Evolutionary conservation across 805 yeast species (phyloP).

Genomic region (Candida glaebosa): DNA sequence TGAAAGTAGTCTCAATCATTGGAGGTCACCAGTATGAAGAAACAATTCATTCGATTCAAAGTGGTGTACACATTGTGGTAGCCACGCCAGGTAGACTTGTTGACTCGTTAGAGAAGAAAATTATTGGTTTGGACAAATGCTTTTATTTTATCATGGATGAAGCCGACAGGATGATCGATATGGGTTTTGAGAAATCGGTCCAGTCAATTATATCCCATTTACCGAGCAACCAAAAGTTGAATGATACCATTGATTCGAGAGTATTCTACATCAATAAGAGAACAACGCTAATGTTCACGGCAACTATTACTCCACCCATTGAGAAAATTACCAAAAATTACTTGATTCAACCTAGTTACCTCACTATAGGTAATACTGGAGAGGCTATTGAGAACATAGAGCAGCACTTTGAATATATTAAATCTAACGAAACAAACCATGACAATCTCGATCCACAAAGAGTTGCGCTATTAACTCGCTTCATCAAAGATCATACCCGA

Average conservation of each 20-base stretch:
- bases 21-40: conserved; percentile 89
- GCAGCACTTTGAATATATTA: conserved; percentile 54
- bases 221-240: conserved; percentile 36
- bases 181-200: conserved; percentile 88
- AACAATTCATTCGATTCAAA: conserved; percentile 54
- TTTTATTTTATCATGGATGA: conserved; percentile 80
- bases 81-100: conserved; percentile 94
- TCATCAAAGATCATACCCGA: conserved; percentile 44
- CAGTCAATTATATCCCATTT: conserved; percentile 53
- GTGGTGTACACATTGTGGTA: conserved; percentile 66
- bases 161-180: conserved; percentile 92
- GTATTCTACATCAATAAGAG: conserved; percentile 39
- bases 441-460: conserved; percentile 30
- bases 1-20: conserved; percentile 61
- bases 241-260: conserved; percentile 26
- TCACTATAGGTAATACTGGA: conserved; percentile 66
- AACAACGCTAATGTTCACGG: conserved; percentile 89
- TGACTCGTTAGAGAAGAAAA: conserved; percentile 72
- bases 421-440: conserved; percentile 18
- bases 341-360: conserved; percentile 56
- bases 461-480: conserved; percentile 37
- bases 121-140: conserved; percentile 58
- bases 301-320: conserved; percentile 79
- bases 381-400: conserved; percentile 64
- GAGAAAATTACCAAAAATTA: conserved; percentile 65